Percentiles rank a stretch among this genome's conserved stretches.
phyloP scores from a whole-genome alignment of 257 asterid species.

The Ehretia macrophylla region DNA sequence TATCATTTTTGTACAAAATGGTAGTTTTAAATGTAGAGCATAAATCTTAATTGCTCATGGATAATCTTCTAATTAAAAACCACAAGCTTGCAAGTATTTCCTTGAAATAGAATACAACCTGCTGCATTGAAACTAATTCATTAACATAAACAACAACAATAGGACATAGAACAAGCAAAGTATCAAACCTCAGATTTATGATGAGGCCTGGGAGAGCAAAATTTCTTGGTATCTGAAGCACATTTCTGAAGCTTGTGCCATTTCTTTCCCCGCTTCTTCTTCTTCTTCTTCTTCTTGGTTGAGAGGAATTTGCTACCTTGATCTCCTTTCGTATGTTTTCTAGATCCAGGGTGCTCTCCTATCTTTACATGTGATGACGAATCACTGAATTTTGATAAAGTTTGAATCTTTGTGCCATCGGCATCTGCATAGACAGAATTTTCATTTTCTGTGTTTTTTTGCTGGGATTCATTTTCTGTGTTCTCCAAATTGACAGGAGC shows the following conservation, averaged over 20 bases:
- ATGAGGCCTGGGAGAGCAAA: slow-evolving; percentile 20
- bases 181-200: not conserved
- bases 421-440: slow-evolving; percentile 72
- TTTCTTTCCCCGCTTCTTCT: slow-evolving; percentile 27
- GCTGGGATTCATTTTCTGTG: slow-evolving; percentile 33
- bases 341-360: slow-evolving; percentile 26
- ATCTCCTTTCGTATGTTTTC: slow-evolving; percentile 34
- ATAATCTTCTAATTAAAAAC: too few species aligned
- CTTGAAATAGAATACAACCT: too few species aligned
- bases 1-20: too few species aligned
- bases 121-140: too few species aligned
- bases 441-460: slow-evolving; percentile 38
- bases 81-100: too few species aligned
- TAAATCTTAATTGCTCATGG: too few species aligned
- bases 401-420: slow-evolving; percentile 71
- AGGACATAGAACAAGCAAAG: not conserved
- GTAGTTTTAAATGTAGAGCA: too few species aligned
- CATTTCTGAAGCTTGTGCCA: slow-evolving; percentile 36
- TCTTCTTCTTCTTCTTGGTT: slow-evolving; percentile 49
- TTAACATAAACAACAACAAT: too few species aligned
- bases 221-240: slow-evolving; percentile 33
- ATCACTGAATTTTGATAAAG: slow-evolving; percentile 54
- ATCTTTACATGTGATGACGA: slow-evolving; percentile 21
- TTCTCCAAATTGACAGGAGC: slow-evolving; percentile 34
- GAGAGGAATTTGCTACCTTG: slow-evolving; percentile 33